Base-by-base conservation (phyloP, 495 filamentous ascomycete genomes). In the Entonaema liquescens region DNA sequence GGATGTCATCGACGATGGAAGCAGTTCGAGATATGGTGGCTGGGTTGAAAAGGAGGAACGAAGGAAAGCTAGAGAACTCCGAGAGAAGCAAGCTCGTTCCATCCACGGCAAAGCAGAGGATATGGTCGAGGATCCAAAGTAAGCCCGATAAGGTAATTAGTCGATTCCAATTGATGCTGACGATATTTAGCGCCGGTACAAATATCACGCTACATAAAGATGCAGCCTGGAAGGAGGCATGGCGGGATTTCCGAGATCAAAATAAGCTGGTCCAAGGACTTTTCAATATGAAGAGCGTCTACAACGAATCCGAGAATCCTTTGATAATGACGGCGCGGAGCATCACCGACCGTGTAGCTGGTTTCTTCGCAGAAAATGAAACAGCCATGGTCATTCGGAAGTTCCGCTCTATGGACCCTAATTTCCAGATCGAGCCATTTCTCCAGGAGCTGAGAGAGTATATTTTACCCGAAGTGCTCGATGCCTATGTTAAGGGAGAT, bases 351-450 rank as follows among this genome's bases (percentile, higher is more conserved):
- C 88, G 92, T 44, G 86, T 99, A 29, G 93, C 92, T 54, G 93
- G 96, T 26, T 98, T 98, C 81, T 99, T 99, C 70, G 95, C 95
- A 36, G 95, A 98, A 78, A 99, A 97, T 79, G 95, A 99, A 80
- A 97, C 95, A 11, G 95, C 95, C 15, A 89, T 86, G 84, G 95
- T 99, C 2, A 95, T 99, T 84, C 97, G 96, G 83, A 97, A 93
- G 79, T 95, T 99, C 83, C 89, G 94, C n/a, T 89, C 93, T 67
- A 96, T 98, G 88, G 96, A 99, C 73, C 96, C 95, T 12, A 89
- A 84, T 62, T 99, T 99, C 85, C 92, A 97, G 78, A 86, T 97
- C 76, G 95, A 99, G 77, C 89, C 92, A 0, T 99, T 98, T 84
- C 82, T 98, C 36, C 89, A 91, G 57, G 95, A 99, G 64, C 91